A percentile compares a stretch with the other conserved stretches of the same genome.
phyloP scores from a whole-genome alignment of 192 early-diverging fungal species.

The Radiomyces spectabilis region DNA sequence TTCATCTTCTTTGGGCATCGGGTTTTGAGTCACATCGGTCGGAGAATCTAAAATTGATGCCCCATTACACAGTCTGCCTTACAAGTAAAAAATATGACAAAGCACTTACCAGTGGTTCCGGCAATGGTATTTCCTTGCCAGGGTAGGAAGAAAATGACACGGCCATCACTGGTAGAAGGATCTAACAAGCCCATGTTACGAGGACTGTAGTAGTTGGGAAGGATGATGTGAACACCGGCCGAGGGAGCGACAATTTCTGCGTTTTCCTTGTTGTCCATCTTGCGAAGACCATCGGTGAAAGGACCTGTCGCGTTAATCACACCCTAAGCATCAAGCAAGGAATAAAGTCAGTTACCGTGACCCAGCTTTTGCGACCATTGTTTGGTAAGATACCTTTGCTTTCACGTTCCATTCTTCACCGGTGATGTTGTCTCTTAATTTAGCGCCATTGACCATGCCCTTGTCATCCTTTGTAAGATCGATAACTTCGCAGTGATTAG shows the following conservation, averaged over 20 bases:
- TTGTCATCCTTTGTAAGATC: slow-evolving; percentile 66
- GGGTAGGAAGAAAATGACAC: slow-evolving; percentile 96
- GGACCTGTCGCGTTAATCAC: slow-evolving; percentile 87
- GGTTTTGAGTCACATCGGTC: slow-evolving; percentile 77
- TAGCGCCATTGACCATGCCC: slow-evolving; percentile 68
- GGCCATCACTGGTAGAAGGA: slow-evolving; percentile 87
- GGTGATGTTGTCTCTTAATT: slow-evolving; percentile 73
- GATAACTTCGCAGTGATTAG: slow-evolving; percentile 90
- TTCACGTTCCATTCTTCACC: slow-evolving; percentile 82
- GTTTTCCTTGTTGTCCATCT: slow-evolving; percentile 75
- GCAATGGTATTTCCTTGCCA: slow-evolving; percentile 97
- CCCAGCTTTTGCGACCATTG: not conserved
- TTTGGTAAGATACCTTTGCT: slow-evolving; percentile 61
- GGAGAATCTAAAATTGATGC: slow-evolving; percentile 54
- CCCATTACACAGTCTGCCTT: not conserved
- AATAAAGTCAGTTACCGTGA: not conserved
- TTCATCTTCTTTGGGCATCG: slow-evolving; percentile 86
- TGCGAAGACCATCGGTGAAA: slow-evolving; percentile 77
- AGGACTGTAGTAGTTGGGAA: slow-evolving; percentile 94
- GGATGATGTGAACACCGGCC: slow-evolving; percentile 89
- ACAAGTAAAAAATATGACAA: not conserved
- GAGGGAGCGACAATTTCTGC: slow-evolving; percentile 87
- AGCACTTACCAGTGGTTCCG: slow-evolving; percentile 66
- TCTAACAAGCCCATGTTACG: slow-evolving; percentile 93
- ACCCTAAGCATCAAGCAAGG: slow-evolving; percentile 38